A percentile compares a stretch with the other conserved stretches of the same genome.
These are phyloP conservation scores for Eucalyptus guilfoylei DNA, from an alignment of 345 rosid genomes.

Conservation along the genomic window DNA sequence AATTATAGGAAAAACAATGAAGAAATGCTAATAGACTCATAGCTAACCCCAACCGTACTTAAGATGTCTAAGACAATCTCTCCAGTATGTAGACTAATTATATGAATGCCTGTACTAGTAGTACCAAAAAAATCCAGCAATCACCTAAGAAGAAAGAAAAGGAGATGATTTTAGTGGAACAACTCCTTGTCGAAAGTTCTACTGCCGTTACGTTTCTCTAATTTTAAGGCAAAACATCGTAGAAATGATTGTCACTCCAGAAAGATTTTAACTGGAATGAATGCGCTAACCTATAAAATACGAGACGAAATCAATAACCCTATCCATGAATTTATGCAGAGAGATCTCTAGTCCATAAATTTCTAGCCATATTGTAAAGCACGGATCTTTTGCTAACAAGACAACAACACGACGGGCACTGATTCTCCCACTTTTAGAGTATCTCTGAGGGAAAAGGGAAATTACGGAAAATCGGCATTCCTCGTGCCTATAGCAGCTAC, in stretches of 20 bases:
- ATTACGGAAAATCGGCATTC: background rate
- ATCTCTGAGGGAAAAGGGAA: background rate
- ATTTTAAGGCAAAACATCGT: background rate
- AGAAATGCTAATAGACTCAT: no score
- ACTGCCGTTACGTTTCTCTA: background rate
- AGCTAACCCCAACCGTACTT: background rate
- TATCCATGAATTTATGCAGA: background rate
- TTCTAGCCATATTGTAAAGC: background rate
- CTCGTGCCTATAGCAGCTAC: background rate
- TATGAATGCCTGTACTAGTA: background rate
- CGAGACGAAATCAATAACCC: background rate
- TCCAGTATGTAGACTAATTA: background rate
- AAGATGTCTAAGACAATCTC: background rate
- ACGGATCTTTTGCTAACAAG: background rate
- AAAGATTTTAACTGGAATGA: background rate
- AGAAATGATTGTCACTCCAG: background rate
- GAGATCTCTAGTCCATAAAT: background rate
- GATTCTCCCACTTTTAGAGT: background rate
- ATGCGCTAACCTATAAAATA: background rate
- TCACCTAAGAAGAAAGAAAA: background rate
- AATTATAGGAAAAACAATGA: no score
- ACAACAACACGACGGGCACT: background rate
- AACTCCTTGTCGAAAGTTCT: background rate
- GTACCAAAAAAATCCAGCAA: background rate
- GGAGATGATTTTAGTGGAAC: background rate